Base-by-base conservation (phyloP, 2,329 filamentous ascomycete genomes). In the Ophiostoma pallidulum region DNA sequence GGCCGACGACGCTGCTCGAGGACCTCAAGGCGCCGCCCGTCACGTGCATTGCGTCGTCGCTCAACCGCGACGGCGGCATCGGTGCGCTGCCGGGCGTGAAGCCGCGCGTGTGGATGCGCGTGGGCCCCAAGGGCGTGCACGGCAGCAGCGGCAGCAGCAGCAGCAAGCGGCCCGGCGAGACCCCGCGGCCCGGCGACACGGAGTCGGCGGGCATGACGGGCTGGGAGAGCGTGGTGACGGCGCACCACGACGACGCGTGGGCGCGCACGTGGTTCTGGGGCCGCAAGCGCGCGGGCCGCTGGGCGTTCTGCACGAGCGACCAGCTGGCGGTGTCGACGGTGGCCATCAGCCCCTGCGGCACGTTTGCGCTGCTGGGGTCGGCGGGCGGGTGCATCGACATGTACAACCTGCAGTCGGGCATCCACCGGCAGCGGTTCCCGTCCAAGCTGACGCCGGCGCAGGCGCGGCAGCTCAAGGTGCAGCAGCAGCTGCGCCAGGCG, bases 241-340 rank as follows among this genome's bases (percentile, higher is more conserved):
- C 89, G 9, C 94, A 98, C 62, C 83, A 83, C 59, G 80, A 84
- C 44, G 91, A 97, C 59, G 76, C 81, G 38, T 86, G 78, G 60
- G 92, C 89, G 16, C 80, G 92, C 45, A 97, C 92, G 1, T 98
- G 92, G 92, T 96, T 96, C 66, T 97, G 92, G 90, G 92, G 91
- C 6, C 82, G 88, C 48, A 96, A 94, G 66, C 82, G 84, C 58
- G 90, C 92, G 41, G 92, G 92, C 10, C 77, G 92, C 53, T 98
- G 92, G 92, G 84, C 86, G 0, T 87, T 98, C 56, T 81, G 86
- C 54, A 96, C 90, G 1, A 78, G 84, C 35, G 92, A 98, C 65
- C 78, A 78, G 16, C 77, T 80, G n/a, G 78, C 88, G 58, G 91
- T 95, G 50, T 78, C 84, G 54, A 91, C 86, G 45, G 88, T 98